These are phyloP conservation scores for Selaginella tamariscina DNA, from an alignment of 75 land plant genomes.

Conservation along the genomic window DNA sequence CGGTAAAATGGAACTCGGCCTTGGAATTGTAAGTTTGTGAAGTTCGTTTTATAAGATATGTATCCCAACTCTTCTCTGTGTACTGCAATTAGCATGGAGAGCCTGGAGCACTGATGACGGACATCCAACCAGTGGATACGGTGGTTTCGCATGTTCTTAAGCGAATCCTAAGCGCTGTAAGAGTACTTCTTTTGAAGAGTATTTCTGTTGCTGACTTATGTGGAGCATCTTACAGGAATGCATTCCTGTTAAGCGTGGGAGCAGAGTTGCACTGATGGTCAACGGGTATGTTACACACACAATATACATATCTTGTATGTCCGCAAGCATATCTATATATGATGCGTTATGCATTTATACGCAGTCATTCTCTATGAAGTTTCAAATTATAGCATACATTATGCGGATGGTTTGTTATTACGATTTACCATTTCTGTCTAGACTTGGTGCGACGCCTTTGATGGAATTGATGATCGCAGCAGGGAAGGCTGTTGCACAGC, in stretches of 20 bases:
- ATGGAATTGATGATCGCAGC: slow-evolving; percentile 98
- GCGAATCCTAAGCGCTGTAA: slow-evolving; percentile 71
- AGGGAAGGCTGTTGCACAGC: slow-evolving; percentile 73
- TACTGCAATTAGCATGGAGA: slow-evolving; percentile 72
- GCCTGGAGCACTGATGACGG: slow-evolving; percentile 87
- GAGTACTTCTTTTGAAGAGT: background rate
- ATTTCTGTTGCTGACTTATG: too few relatives aligned
- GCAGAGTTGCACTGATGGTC: slow-evolving; percentile 69
- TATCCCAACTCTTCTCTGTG: background rate
- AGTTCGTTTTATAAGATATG: background rate
- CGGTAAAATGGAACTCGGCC: slow-evolving; percentile 93
- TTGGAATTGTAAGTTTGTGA: slow-evolving; percentile 72
- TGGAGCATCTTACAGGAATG: slow-evolving; percentile 67
- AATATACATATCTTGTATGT: too few relatives aligned
- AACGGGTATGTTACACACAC: slow-evolving; percentile 92
- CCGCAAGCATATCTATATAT: too few relatives aligned
- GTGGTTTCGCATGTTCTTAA: slow-evolving; percentile 81
- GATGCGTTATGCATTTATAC: too few relatives aligned
- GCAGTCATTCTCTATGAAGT: background rate
- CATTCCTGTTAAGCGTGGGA: slow-evolving; percentile 80
- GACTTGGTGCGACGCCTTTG: slow-evolving; percentile 83
- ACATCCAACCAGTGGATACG: slow-evolving; percentile 66
- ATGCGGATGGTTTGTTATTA: background rate
- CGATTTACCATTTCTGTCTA: slow-evolving; percentile 17
- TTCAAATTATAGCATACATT: background rate